Evolutionary conservation across 495 filamentous ascomycete species (phyloP), one percentile per base, ranked within the genome.

Genomic region (Usnea hakonensis): DNA sequence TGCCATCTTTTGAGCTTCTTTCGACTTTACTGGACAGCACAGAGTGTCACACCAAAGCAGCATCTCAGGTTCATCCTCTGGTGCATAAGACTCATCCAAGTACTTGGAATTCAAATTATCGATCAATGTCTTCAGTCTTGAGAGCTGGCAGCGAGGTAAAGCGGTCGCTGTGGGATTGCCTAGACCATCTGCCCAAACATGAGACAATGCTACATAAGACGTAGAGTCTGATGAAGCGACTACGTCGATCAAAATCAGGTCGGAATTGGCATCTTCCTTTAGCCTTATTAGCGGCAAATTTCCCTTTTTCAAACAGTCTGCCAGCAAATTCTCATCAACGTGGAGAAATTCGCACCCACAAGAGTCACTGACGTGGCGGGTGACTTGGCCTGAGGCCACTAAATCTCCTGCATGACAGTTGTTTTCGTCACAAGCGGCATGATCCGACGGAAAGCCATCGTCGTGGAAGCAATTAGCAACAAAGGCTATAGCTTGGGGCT

Each of bases 141-240:
- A 44, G 48, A 69, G 40, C 57, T 67, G 67, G 50, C 67, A 69
- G 11, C 59, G 30, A 35, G 67, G 67, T 7, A 69, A 55, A 35
- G 50, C 32, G 35, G 55, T 69, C 41, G 37, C 57, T 28, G 21
- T 13, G 38, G 55, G 50, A 55, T 69, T 69, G 38, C 67, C 67
- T 28, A 69, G 61, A 30, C 67, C 65, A 52, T 69, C 67, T 32
- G 67, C 37, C 61, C 65, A 69, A 17, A 69, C 61, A 53, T 69
- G 67, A 41, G 61, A 67, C 44, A 69, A 37, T 36, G 67, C 67
- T 37, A 67, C 50, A 67, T 69, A 67, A 30, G 33, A 33, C 26
- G 55, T 61, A 33, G 55, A 32, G n/a, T 64, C 38, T 37, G 62
- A 52, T 59, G 62, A 64, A 23, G 55, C 3, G 7, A 64, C 55